Evolutionary conservation across 768 basidiomycete species (phyloP).

Genomic region (Auricularia sp.): DNA sequence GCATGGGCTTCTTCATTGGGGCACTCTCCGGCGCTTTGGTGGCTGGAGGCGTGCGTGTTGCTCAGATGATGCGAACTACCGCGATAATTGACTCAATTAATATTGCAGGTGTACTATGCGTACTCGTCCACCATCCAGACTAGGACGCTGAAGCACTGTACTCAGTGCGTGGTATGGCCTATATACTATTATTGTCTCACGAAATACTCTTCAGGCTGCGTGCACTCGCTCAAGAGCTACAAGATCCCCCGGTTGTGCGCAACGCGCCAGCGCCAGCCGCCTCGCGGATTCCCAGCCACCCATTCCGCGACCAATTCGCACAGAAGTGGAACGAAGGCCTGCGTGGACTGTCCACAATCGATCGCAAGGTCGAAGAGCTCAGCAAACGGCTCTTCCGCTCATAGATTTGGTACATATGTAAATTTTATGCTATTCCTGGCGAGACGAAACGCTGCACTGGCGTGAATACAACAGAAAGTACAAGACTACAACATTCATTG

Average conservation of each 20-base stretch:
- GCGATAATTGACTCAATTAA: neutral
- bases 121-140: constrained; percentile 1
- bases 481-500: neutral
- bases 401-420: neutral
- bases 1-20: neutral
- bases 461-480: neutral
- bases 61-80: neutral
- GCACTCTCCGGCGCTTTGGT: neutral
- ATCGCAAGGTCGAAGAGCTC: neutral
- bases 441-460: neutral
- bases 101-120: neutral
- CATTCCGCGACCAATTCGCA: neutral
- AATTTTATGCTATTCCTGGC: too few relatives aligned
- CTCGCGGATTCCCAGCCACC: neutral
- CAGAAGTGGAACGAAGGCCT: neutral
- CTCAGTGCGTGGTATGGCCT: neutral
- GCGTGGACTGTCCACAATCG: neutral
- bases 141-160: neutral
- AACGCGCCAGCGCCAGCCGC: neutral
- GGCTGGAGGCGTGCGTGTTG: neutral
- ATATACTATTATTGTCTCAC: neutral
- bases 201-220: neutral
- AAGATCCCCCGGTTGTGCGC: neutral
- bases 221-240: neutral
- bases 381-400: neutral